Evolutionary conservation across 148 eudicot species (phyloP), one percentile per base, ranked within the genome.

Genomic region (Suaeda aralocaspica): DNA sequence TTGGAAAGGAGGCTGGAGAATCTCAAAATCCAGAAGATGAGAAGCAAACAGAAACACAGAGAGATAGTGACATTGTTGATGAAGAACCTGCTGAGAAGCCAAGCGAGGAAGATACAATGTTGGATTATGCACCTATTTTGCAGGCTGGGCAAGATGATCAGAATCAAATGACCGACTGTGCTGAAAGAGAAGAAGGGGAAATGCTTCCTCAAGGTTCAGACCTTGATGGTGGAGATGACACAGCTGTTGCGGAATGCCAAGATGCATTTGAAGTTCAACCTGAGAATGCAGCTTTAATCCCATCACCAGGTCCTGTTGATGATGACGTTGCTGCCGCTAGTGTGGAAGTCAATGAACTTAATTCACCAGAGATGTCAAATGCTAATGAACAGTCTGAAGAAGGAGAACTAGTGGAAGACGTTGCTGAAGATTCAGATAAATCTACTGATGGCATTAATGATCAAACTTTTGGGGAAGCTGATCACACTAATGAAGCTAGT

Each of bases 121-220:
- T 78, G 30, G 87, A 87, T 60, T 87, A 89, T 41, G 80, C 36
- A 44, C 33, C 67, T 28, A 76, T 69, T 56, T 59, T 69, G 22
- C 77, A 72, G 77, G 78, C 75, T 21, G 85, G 77, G 76, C 86
- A 82, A 52, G 88, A 84, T 45, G 71, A 55, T 62, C 77, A 83
- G 66, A 83, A 76, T 7, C 70, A 78, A 9, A 79, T 66, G 18
- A n/a, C 64, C 46, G 87, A 83, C 59, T 75, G 67, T 24, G 81
- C 73, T 66, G 95, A 93, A 39, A 76, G 69, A 72, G 98, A 93
- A 83, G 98, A 83, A 77, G 98, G 95, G 63, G 96, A 90, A 75
- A 51, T 89, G 68, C 71, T 56, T 59, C 72, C 85, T 12, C 92
- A 83, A 62, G 75, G 66, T 64, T 77, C 72, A 21, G 82, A 84